Base-by-base conservation (phyloP, 2,329 filamentous ascomycete genomes). In the Paraphoma chrysanthemicola region DNA sequence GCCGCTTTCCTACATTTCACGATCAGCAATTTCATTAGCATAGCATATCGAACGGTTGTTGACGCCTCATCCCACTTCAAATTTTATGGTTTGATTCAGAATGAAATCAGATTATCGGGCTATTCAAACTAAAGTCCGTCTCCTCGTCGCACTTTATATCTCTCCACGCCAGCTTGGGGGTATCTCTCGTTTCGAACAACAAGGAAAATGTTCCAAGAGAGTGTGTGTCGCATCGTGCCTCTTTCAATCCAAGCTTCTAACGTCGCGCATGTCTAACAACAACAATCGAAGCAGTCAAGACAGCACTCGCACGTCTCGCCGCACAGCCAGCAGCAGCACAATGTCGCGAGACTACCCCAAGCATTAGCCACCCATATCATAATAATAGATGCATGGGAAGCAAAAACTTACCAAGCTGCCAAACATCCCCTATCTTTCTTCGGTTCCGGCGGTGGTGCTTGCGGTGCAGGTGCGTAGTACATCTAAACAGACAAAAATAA, bases 271-370 rank as follows among this genome's bases (percentile, higher is more conserved):
- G 11, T 23, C 55, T 62, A 73, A 41, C 57, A 72, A 44, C 70
- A 73, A 62, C 72, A 74, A 9, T 70, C 66, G 18, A 69, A 53
- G 44, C 69, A 73, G 50, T 73, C 71, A 1, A 73, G 42, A 53
- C 71, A 75, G 60, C 73, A 76, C 45, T 75, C 72, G 66, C 73
- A 76, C 16, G 70, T 63, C 60, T 76, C 73, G 6, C 68, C 72
- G 49, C 73, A 75, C 28, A 75, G 56, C 67, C 68, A 75, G 57
- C 73, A 75, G 59, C 73, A 75, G 62, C 73, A 75, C 44, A 75
- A 55, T n/a, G 71, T 70, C 9, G 73, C 73, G 43, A 76, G 45
- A 66, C 73, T 72, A 45, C 29, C n/a, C 6, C 33, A 28, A 30
- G 49, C 14, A 16, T 29, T 46, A 36, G 41, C 44, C 16, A 14